These are phyloP conservation scores for Exserohilum turcica DNA, from an alignment of 2,329 filamentous ascomycete genomes.

Conservation along the genomic window DNA sequence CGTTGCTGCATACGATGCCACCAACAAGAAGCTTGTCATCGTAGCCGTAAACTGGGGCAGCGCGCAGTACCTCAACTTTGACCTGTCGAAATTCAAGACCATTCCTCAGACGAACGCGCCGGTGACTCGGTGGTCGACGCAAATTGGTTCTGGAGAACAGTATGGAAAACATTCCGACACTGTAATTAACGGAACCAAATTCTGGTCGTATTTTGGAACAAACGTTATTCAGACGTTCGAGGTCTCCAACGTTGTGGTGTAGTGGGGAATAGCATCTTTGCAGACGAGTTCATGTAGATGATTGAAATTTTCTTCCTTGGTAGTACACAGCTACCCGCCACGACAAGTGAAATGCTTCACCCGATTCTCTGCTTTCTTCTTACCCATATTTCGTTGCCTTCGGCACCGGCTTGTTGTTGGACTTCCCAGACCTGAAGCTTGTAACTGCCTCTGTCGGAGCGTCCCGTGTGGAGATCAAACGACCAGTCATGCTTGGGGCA, in stretches of 20 bases:
- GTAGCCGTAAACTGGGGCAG: constrained; percentile 11
- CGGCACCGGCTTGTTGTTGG: constrained; percentile 48
- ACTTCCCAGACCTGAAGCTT: constrained; percentile 68
- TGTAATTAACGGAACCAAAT: constrained; percentile 5
- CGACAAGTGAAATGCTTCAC: constrained; percentile 5
- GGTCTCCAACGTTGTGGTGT: no score
- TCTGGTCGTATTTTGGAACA: constrained; percentile 13
- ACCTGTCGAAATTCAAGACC: constrained; percentile 9
- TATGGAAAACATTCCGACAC: constrained; percentile 9
- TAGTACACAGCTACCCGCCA: neutral
- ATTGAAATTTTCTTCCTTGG: neutral
- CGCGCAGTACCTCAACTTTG: constrained; percentile 13
- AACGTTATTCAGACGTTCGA: constrained; percentile 15
- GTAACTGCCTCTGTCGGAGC: constrained; percentile 66
- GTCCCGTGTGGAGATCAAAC: constrained; percentile 69
- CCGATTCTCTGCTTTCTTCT: constrained; percentile 42
- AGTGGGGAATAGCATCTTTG: no score
- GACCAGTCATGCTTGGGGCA: constrained; percentile 75
- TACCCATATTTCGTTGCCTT: constrained; percentile 36
- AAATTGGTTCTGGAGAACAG: constrained; percentile 11
- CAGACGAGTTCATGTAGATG: no score
- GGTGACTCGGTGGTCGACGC: constrained; percentile 9
- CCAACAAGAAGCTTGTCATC: constrained; percentile 6
- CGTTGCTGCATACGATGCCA: constrained; percentile 12
- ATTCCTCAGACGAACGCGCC: constrained; percentile 1